Conservation (phyloP, 148 eudicot species). For the Euryodendron excelsum region DNA sequence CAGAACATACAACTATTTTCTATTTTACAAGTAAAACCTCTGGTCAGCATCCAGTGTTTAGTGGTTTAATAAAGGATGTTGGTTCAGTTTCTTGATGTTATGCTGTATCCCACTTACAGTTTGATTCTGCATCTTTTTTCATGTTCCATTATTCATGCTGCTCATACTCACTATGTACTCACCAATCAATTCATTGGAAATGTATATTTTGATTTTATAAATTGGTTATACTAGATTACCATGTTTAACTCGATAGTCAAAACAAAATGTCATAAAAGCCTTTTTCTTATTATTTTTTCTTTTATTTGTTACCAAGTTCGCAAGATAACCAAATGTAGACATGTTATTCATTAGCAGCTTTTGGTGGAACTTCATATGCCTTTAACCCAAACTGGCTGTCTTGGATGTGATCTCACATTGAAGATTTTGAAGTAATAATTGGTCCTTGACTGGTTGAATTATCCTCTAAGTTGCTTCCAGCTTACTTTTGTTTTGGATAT, state of each 20-base stretch:
- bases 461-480: constrained; percentile 1
- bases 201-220: not conserved
- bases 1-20: not conserved
- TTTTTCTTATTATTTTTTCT: not conserved
- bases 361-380: no score
- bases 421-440: not conserved
- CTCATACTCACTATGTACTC: not conserved
- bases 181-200: not conserved
- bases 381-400: not conserved
- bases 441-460: not conserved
- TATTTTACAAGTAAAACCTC: not conserved
- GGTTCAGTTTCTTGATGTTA: not conserved
- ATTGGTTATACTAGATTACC: not conserved
- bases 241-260: not conserved
- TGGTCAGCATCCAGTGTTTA: not conserved
- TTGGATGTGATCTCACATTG: not conserved
- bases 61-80: not conserved
- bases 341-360: no score
- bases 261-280: not conserved
- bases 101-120: not conserved
- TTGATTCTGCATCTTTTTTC: not conserved
- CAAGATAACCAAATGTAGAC: not conserved
- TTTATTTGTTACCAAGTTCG: not conserved
- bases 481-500: no score
- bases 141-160: not conserved